Conservation (phyloP, 1,139 yeast species). For the Blastobotrys capitulatus region DNA sequence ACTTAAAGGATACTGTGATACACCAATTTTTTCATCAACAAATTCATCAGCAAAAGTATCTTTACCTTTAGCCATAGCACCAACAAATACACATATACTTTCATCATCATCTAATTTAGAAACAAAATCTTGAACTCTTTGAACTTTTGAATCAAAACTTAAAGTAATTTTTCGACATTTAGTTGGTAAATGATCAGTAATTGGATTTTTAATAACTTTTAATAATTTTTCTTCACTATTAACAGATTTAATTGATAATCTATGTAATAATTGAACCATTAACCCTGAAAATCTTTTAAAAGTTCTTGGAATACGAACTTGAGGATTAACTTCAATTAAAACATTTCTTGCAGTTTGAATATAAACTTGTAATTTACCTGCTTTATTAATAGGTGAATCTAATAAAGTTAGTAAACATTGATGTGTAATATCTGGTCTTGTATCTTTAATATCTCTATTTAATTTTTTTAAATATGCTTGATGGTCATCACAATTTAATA, state of each 20-base stretch:
- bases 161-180: conserved; percentile 91
- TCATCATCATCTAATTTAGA: conserved; percentile 76
- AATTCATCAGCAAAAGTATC: conserved; percentile 96
- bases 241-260: conserved; percentile 86
- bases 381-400: conserved; percentile 95
- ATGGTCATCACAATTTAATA: conserved; percentile 95
- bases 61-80: conserved; percentile 98
- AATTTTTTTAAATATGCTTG: conserved; percentile 91
- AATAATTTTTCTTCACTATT: conserved; percentile 90
- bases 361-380: conserved; percentile 93
- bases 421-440: conserved; percentile 97
- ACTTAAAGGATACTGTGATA: conserved; percentile 89
- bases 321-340: conserved; percentile 89
- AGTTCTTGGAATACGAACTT: conserved; percentile 95
- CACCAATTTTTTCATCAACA: conserved; percentile 94
- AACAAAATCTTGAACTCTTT: conserved; percentile 85
- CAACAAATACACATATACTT: conserved; percentile 95
- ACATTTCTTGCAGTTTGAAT: conserved; percentile 95
- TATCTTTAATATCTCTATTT: conserved; percentile 97
- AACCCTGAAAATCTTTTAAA: conserved; percentile 95
- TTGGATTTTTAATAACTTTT: conserved; percentile 93
- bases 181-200: conserved; percentile 92
- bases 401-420: conserved; percentile 80
- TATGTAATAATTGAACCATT: conserved; percentile 93
- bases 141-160: conserved; percentile 89